Evolutionary conservation across 352 stramenopile species (phyloP), one percentile per base, ranked within the genome.

Genomic region (Phytophthora constricta): DNA sequence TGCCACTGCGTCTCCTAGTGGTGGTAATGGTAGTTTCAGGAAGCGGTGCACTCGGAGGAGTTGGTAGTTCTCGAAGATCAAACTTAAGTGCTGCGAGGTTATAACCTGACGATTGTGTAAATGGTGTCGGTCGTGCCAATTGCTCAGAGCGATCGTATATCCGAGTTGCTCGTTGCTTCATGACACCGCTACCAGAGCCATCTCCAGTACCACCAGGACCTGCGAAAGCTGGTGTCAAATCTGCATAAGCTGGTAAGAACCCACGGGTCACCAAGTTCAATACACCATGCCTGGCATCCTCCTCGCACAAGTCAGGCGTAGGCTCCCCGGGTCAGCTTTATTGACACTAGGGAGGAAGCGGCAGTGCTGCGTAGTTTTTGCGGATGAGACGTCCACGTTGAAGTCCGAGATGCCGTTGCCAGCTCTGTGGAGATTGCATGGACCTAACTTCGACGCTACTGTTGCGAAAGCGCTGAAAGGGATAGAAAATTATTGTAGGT

Each of bases 1-100:
- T 55, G 13, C 23, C 57, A 20, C 57, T 77, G 13, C 10, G 53
- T 46, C 49, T 67, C 41, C 28, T 73, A 9, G 19, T 25, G 25
- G 16, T n/a, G n/a, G 41, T 20, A 53, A 25, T 46, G 0, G 42
- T 57, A 58, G 50, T 19, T 27, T 62, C 45, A 13, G 53, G 28
- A 31, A 28, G 41, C 33, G 52, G 47, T 10, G 49, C 8, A 3
- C 28, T 25, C 13, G 53, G 48, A 1, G 64, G 46, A 3, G 58
- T 54, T n/a, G 54, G 25, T 5, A 70, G 34, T 16, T 56, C 25
- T 4, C 70, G 46, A 57, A 95, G 74, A 65, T 95, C 87, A 46
- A 93, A 92, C 62, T 92, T 95, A 26, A 95, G 65, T n/a, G 79
- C 69, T 34, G 84, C 81, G 19, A 93, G 70, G 42, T 93, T 93